Percentiles rank a stretch among this genome's conserved stretches.
Conservation (phyloP, 768 basidiomycete species). For the Termitomyces eurrhizus region DNA sequence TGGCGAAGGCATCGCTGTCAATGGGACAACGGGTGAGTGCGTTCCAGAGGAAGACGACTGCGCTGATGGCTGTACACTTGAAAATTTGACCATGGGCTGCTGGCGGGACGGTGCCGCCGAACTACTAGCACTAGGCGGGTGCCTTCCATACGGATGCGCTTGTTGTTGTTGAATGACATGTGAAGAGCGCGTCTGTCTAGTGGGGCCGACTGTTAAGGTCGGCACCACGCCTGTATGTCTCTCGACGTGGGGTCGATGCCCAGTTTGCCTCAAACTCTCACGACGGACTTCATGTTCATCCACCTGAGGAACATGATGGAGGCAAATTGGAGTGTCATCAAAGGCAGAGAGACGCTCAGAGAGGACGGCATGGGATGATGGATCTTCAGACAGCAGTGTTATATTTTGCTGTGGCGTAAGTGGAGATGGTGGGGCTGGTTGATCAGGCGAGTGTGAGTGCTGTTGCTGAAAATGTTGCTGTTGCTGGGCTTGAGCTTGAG, state of each 20-base stretch:
- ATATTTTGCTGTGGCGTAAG: slow-evolving; percentile 24
- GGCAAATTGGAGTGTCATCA: slow-evolving; percentile 28
- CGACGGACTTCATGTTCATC: slow-evolving; percentile 24
- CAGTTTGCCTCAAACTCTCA: slow-evolving; percentile 22
- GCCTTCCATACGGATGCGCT: slow-evolving; percentile 16
- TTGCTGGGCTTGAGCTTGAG: slow-evolving; percentile 17
- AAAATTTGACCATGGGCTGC: slow-evolving; percentile 22
- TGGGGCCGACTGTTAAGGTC: slow-evolving; percentile 12
- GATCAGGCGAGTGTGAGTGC: slow-evolving; percentile 22
- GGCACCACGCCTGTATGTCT: slow-evolving; percentile 15
- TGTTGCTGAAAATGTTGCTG: slow-evolving; percentile 19
- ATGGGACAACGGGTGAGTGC: slow-evolving; percentile 15
- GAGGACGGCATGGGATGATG: slow-evolving; percentile 25
- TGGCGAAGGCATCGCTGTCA: slow-evolving; percentile 21
- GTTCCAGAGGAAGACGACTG: slow-evolving; percentile 22
- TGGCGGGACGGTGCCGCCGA: slow-evolving; percentile 14
- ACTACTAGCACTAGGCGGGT: slow-evolving; percentile 15
- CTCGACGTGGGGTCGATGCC: slow-evolving; percentile 20
- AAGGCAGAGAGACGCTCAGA: slow-evolving; percentile 23
- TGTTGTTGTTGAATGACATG: slow-evolving; percentile 11
- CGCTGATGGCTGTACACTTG: slow-evolving; percentile 16
- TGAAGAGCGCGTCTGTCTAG: slow-evolving; percentile 12
- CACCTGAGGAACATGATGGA: slow-evolving; percentile 23
- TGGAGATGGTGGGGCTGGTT: slow-evolving; percentile 23
- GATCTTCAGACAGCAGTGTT: slow-evolving; percentile 28